These are phyloP conservation scores for Fusarium sp. DNA, from an alignment of 2,329 filamentous ascomycete species.

Conservation along the genomic window DNA sequence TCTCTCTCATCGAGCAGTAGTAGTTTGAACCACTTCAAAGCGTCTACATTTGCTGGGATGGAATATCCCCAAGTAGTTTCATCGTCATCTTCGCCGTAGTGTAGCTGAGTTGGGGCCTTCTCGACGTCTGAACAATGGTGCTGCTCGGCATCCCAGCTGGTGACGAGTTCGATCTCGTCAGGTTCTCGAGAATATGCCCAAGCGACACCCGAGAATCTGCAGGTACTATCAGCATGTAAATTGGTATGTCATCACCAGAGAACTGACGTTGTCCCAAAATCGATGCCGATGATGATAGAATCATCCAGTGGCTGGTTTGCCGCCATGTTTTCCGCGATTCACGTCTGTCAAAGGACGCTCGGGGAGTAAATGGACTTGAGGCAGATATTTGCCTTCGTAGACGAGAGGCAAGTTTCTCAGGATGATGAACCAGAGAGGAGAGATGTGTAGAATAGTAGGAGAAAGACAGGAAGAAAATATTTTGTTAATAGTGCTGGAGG, in stretches of 20 bases:
- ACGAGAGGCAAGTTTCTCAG: too few relatives aligned
- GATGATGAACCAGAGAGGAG: too few relatives aligned
- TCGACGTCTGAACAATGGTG: conserved; percentile 47
- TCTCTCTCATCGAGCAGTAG: conserved; percentile 55
- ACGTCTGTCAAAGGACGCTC: too few relatives aligned
- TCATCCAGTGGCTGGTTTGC: conserved; percentile 6
- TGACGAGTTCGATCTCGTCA: conserved; percentile 50
- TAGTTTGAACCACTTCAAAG: conserved; percentile 61
- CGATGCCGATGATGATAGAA: conserved; percentile 58
- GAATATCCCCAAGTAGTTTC: too few relatives aligned
- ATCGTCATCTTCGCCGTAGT: not conserved
- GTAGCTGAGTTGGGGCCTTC: conserved; percentile 53
- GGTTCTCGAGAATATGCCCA: conserved; percentile 54
- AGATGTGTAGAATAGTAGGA: too few relatives aligned
- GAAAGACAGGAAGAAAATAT: too few relatives aligned
- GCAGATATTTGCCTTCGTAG: too few relatives aligned
- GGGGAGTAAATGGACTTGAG: too few relatives aligned
- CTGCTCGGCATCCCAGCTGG: conserved; percentile 47
- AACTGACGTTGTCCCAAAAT: conserved; percentile 64
- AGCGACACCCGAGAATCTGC: conserved; percentile 59
- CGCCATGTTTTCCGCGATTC: conserved; percentile 10
- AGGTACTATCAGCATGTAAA: not conserved
- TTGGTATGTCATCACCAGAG: rapidly evolving
- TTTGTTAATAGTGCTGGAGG: too few relatives aligned
- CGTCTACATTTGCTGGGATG: conserved; percentile 38